Conservation (phyloP, 352 stramenopile species). For the Synura sp. region DNA sequence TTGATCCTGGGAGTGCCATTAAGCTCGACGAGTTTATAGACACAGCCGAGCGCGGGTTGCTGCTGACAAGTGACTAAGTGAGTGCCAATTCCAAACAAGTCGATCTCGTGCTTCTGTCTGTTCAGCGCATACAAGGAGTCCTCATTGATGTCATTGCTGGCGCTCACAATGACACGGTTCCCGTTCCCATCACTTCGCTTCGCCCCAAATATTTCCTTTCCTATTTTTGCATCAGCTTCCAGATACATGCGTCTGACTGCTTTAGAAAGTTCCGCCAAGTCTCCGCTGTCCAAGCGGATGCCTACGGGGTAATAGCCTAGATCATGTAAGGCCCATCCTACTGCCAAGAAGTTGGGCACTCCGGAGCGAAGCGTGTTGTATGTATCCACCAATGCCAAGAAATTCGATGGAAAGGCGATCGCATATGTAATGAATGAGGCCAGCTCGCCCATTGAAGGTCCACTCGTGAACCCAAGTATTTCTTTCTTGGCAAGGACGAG, state of each 20-base stretch:
- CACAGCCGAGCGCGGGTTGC: constrained; percentile 93
- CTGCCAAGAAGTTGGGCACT: constrained; percentile 93
- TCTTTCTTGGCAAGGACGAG: constrained; percentile 69
- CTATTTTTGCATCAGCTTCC: constrained; percentile 46
- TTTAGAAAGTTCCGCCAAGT: constrained; percentile 92
- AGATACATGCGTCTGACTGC: constrained; percentile 62
- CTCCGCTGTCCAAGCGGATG: constrained; percentile 94
- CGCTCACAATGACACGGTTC: constrained; percentile 76
- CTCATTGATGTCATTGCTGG: constrained; percentile 99
- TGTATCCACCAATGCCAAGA: constrained; percentile 96
- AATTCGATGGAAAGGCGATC: constrained; percentile 89
- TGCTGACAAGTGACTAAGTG: constrained; percentile 93
- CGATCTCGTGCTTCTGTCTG: constrained; percentile 78
- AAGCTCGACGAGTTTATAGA: constrained; percentile 99
- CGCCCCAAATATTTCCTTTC: constrained; percentile 41
- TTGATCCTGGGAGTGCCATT: constrained; percentile 92
- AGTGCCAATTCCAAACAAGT: constrained; percentile 57
- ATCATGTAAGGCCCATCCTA: constrained; percentile 86
- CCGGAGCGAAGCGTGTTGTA: constrained; percentile 93
- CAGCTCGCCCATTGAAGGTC: constrained; percentile 88
- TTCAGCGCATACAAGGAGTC: constrained; percentile 81
- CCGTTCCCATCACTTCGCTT: no score
- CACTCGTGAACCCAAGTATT: constrained; percentile 55
- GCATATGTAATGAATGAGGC: constrained; percentile 96
- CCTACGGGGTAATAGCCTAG: constrained; percentile 77